phyloP scores from a whole-genome alignment of 345 rosid species.

The Eucalyptus erythrocorys region DNA sequence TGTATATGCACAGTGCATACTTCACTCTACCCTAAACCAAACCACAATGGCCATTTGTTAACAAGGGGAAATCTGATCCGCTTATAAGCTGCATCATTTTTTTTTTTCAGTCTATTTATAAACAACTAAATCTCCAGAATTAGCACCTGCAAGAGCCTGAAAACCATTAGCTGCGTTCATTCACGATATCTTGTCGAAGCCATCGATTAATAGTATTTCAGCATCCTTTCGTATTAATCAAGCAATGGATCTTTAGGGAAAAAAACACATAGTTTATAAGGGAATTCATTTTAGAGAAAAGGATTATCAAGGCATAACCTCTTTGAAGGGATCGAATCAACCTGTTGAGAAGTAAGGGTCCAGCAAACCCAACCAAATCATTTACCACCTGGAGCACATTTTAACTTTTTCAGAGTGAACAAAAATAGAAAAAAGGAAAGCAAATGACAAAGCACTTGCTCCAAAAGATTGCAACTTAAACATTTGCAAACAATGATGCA shows the following conservation, averaged over 20 bases:
- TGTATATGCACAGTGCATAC: background rate
- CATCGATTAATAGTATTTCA: background rate
- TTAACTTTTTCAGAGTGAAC: background rate
- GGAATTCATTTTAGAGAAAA: background rate
- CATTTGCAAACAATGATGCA: background rate
- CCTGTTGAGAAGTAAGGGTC: constrained; percentile 77
- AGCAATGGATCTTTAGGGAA: background rate
- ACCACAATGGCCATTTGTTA: background rate
- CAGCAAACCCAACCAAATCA: constrained; percentile 73
- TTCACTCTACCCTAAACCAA: background rate
- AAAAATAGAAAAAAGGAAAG: background rate
- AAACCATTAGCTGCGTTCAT: background rate
- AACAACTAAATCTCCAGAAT: background rate
- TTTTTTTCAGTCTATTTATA: background rate
- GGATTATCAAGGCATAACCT: constrained; percentile 27
- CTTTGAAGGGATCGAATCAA: constrained; percentile 71
- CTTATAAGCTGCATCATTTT: background rate
- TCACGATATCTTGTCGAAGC: background rate
- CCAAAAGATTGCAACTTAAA: background rate
- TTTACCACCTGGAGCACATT: constrained; percentile 44
- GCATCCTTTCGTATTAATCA: background rate
- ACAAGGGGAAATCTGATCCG: background rate
- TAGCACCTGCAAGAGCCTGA: background rate
- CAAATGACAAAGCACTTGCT: background rate
- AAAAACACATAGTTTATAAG: background rate